Base-by-base conservation (phyloP, 306 rosid genomes). In the Gleditsia sinensis region DNA sequence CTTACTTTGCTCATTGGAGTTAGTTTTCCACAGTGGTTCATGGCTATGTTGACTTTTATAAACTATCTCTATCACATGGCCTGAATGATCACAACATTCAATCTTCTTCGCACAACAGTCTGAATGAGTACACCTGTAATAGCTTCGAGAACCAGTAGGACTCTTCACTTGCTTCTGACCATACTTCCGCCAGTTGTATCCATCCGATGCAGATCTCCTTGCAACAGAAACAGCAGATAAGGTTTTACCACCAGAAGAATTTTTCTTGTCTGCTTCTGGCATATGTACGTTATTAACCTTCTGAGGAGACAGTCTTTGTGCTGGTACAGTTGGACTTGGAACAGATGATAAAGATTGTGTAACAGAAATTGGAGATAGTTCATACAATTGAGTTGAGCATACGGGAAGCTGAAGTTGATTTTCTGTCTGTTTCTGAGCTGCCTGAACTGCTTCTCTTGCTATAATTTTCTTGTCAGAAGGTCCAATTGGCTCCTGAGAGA, bases 151-250 rank as follows among this genome's bases (percentile, higher is more conserved):
- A 76, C 98, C 97, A 67, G 83, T 83, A 40, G 98, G 93, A 84
- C 96, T 89, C 90, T 94, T 94, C 55, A 94, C 98, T 85, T 94
- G 98, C 88, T 94, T 94, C 87, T 94, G 98, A 77, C 98, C 98
- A 82, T 94, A 94, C 83, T 94, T 94, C 75, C 98, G 86, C 98
- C 97, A 94, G 83, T 90, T 94, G 86, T 86, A 94, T 75, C 98
- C 98, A 78, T 94, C 98, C 32, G 94, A 87, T 75, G 90, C 77
- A 71, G 91, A 59, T n/a, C 86, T 51, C 86, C 87, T 91, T 42
- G 72, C 39, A 67, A 69, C 81, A 65, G 91, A 70, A 78, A 86
- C 81, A 72, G 89, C 68, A 53, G 87, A 74, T 46, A 69, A 27
- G 63, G 72, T 63, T 82, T 81, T 91, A 64, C 60, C 64, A 50